phyloP scores from a whole-genome alignment of 1,139 yeast species.

The Geotrichum carabidarum region DNA sequence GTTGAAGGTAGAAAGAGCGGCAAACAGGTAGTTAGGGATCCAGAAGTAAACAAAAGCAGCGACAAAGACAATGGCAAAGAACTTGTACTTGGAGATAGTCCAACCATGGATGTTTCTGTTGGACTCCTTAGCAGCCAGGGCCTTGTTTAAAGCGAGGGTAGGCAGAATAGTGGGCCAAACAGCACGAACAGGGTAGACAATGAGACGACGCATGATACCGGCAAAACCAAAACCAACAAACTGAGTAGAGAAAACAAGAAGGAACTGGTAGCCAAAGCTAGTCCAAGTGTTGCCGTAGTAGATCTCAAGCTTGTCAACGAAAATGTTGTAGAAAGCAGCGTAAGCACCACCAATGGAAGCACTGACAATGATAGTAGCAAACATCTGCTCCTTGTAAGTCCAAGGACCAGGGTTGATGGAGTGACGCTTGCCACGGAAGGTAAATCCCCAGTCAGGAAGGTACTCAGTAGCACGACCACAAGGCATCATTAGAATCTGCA shows the following conservation, averaged over 20 bases:
- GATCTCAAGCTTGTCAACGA: conserved; percentile 37
- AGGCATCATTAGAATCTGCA: conserved; percentile 53
- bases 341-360: conserved; percentile 30
- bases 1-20: conserved; percentile 48
- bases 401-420: conserved; percentile 58
- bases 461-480: conserved; percentile 42
- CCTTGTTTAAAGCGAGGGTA: conserved; percentile 23
- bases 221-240: conserved; percentile 53
- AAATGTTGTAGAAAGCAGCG: conserved; percentile 40
- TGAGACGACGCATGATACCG: conserved; percentile 49
- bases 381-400: conserved; percentile 65
- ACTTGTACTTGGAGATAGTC: conserved; percentile 44
- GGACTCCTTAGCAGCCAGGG: conserved; percentile 21
- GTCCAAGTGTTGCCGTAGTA: conserved; percentile 41
- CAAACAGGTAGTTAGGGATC: conserved; percentile 51
- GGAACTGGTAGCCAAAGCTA: conserved; percentile 43
- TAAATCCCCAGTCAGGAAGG: conserved; percentile 49
- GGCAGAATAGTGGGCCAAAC: conserved; percentile 52
- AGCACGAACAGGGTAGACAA: conserved; percentile 47
- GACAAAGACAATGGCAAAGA: conserved; percentile 41
- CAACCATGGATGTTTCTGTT: conserved; percentile 40
- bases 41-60: conserved; percentile 51
- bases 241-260: conserved; percentile 45
- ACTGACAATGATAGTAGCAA: conserved; percentile 40
- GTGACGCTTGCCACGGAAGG: conserved; percentile 37